These are phyloP conservation scores for Byssothecium circinans DNA, from an alignment of 2,329 filamentous ascomycete genomes.

Conservation along the genomic window DNA sequence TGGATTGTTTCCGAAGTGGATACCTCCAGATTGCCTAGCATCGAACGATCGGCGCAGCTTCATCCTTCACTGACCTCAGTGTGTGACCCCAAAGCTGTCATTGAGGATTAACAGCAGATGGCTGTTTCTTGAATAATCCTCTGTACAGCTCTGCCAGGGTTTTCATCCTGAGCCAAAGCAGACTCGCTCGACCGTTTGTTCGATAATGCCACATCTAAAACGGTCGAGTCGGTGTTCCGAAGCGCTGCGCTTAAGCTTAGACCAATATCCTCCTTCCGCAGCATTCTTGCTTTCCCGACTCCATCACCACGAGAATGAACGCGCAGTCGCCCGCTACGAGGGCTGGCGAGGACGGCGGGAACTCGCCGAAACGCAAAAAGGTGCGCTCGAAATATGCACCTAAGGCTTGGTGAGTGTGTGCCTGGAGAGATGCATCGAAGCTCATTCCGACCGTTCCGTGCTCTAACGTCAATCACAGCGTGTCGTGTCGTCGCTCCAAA, in stretches of 20 bases:
- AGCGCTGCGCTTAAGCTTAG: background rate
- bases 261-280: background rate
- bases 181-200: too few relatives aligned
- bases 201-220: too few relatives aligned
- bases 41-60: too few relatives aligned
- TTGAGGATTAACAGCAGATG: too few relatives aligned
- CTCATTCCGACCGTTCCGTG: slow-evolving; percentile 28
- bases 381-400: slow-evolving; percentile 40
- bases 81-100: too few relatives aligned
- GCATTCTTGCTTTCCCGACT: background rate
- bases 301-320: slow-evolving; percentile 20
- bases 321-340: slow-evolving; percentile 16
- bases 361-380: slow-evolving; percentile 40
- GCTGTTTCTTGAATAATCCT: too few relatives aligned
- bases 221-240: background rate
- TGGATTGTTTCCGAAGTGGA: too few relatives aligned
- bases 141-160: too few relatives aligned
- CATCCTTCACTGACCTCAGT: too few relatives aligned
- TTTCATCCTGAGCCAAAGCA: too few relatives aligned
- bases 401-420: slow-evolving; percentile 35
- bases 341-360: slow-evolving; percentile 24
- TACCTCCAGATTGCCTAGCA: too few relatives aligned
- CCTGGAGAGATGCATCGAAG: background rate
- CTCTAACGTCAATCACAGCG: slow-evolving; percentile 20
- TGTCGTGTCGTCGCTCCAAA: slow-evolving; percentile 39